Base-by-base conservation (phyloP, 345 rosid genomes). In the Trapa bicornis region DNA sequence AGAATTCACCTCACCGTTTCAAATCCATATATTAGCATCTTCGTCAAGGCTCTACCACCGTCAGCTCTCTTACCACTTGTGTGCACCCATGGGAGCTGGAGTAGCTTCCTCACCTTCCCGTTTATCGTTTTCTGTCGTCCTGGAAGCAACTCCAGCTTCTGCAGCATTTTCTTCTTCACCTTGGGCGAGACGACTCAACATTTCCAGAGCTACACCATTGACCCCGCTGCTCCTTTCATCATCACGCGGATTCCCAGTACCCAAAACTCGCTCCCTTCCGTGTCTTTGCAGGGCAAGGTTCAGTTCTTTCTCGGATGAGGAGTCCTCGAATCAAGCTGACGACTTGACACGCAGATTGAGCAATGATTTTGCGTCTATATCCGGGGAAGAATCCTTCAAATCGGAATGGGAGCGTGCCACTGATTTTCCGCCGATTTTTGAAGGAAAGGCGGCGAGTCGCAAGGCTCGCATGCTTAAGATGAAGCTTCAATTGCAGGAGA, bases 391-490 rank as follows among this genome's bases (percentile, higher is more conserved):
- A 66, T 68, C 60, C 0, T 82, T 61, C 50, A 68, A 70, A 17
- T 76, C 65, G 56, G 72, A 63, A 39, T 73, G 79, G 79, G 68
- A 48, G 6, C 75, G 77, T 0, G 77, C 77, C 39, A 80, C 72
- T 52, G 68, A 65, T 29, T 65, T 73, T 3, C 82, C 81, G 10
- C 77, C 83, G 47, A 87, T 76, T 72, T 81, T 94, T 2, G 92
- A 85, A 52, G 80, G 91, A 81, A 94, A 85, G 77, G 96, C 29
- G 29, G 29, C 96, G 6, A 94, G 85, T 78, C 83, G 95, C 53
- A 82, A 81, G 29, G 83, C 91, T n/a, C 75, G 96, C 35, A 85
- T 91, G 32, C 82, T 94, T 60, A 87, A 86, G 84, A 83, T 86
- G 78, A 94, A 94, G 66, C 65, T 89, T 47, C 84, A 80, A 64